These are phyloP conservation scores for Sporothrix curviconia DNA, from an alignment of 2,329 filamentous ascomycete species.

Conservation along the genomic window DNA sequence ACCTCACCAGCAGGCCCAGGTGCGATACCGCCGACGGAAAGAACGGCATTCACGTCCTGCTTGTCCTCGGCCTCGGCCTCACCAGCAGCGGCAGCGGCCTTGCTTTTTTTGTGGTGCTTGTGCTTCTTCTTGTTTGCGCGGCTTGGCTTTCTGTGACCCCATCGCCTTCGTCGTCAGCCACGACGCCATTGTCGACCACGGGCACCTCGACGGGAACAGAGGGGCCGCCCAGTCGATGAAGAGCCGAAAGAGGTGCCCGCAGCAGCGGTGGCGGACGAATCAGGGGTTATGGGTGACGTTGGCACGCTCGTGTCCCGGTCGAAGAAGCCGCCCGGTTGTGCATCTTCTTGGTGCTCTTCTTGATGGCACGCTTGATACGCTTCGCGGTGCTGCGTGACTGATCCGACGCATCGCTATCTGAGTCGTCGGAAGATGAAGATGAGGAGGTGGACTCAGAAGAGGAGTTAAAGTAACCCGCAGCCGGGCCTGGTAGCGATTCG, in stretches of 20 bases:
- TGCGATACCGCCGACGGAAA: background rate
- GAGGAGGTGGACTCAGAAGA: conserved; percentile 38
- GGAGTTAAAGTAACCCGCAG: conserved; percentile 57
- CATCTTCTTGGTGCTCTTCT: conserved; percentile 51
- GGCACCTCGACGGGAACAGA: background rate
- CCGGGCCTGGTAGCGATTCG: conserved; percentile 61
- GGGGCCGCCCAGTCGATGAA: no score
- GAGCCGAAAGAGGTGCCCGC: background rate
- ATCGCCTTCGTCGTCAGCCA: conserved; percentile 23
- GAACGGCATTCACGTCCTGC: background rate
- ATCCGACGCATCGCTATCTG: conserved; percentile 40
- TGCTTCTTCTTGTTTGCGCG: conserved; percentile 29
- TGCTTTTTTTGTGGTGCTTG: conserved; percentile 27
- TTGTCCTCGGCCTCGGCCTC: background rate
- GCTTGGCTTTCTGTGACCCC: conserved; percentile 12
- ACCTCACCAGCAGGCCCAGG: no score
- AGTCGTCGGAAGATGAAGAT: conserved; percentile 34
- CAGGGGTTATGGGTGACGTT: background rate
- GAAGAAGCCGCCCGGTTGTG: conserved; percentile 36
- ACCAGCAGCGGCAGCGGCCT: background rate
- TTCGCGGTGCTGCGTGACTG: conserved; percentile 42
- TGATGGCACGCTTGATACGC: conserved; percentile 57
- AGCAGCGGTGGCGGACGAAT: background rate
- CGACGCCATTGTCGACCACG: background rate
- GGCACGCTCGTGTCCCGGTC: conserved; percentile 28